Evolutionary conservation across 225 moss, liverwort and hornwort genomes (phyloP).

Genomic region (Asterella californica): DNA sequence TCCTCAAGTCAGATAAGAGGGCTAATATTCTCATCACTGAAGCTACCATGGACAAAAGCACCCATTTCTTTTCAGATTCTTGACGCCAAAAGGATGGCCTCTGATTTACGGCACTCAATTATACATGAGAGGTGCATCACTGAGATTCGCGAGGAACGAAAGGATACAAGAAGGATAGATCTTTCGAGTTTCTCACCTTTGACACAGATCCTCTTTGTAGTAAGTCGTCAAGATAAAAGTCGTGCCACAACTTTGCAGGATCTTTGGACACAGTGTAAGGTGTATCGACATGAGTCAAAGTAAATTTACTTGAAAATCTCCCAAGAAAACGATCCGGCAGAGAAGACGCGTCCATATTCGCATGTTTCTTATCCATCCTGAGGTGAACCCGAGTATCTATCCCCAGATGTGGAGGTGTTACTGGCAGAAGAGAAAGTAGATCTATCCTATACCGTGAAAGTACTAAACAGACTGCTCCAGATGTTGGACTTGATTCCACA

Average conservation of each 20-base stretch:
- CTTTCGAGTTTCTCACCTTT: slow-evolving; percentile 33
- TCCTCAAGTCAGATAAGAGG: background rate
- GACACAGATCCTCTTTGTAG: slow-evolving; percentile 35
- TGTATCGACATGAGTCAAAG: slow-evolving; percentile 22
- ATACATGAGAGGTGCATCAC: background rate
- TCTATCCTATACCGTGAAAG: slow-evolving; percentile 54
- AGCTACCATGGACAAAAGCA: too few species aligned
- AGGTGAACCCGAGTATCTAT: slow-evolving; percentile 36
- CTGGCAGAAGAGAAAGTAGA: slow-evolving; percentile 49
- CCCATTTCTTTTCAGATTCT: too few species aligned
- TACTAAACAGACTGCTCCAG: slow-evolving; percentile 56
- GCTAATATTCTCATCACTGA: background rate
- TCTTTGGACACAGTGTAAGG: slow-evolving; percentile 8
- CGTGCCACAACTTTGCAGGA: slow-evolving; percentile 39
- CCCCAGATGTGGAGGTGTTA: slow-evolving; percentile 44
- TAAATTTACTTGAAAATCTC: slow-evolving; percentile 46
- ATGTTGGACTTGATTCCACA: slow-evolving; percentile 22
- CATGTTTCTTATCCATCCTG: slow-evolving; percentile 20
- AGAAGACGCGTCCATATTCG: slow-evolving; percentile 25
- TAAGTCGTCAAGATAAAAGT: slow-evolving; percentile 41
- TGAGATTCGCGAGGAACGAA: background rate
- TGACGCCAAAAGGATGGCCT: background rate
- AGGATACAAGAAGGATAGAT: too few species aligned
- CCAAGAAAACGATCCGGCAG: slow-evolving; percentile 36
- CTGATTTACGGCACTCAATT: background rate